phyloP scores from a whole-genome alignment of 257 asterid genomes.

The Striga asiatica region DNA sequence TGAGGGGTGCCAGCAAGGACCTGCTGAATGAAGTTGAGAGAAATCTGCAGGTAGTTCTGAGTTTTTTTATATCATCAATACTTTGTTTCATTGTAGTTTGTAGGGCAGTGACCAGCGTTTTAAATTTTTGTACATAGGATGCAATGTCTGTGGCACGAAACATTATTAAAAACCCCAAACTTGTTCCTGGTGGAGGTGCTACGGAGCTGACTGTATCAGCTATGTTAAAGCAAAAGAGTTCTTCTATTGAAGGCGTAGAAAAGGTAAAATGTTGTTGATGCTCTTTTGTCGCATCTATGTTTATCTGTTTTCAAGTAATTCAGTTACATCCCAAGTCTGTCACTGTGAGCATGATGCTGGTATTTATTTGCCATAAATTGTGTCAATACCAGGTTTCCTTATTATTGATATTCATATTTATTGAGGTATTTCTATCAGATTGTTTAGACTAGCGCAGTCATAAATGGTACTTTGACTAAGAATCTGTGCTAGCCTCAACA shows the following conservation, averaged over 20 bases:
- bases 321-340: background rate
- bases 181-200: constrained; percentile 98
- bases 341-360: background rate
- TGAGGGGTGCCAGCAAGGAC: constrained; percentile 98
- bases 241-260: constrained; percentile 86
- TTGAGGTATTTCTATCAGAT: no score
- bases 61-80: background rate
- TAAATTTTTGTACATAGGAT: constrained; percentile 40
- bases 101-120: background rate
- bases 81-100: background rate
- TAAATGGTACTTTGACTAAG: background rate
- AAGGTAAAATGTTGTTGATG: constrained; percentile 35
- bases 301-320: background rate
- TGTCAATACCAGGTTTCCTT: background rate
- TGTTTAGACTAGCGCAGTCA: background rate
- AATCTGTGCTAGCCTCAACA: no score
- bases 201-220: constrained; percentile 96
- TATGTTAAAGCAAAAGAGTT: constrained; percentile 73
- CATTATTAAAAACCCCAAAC: constrained; percentile 84
- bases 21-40: constrained; percentile 94
- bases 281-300: background rate
- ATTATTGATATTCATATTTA: background rate
- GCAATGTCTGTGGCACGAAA: constrained; percentile 97
- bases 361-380: no score
- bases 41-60: constrained; percentile 67